phyloP scores from a whole-genome alignment of 2,329 filamentous ascomycete species.

The Tetracladium maxilliforme region DNA sequence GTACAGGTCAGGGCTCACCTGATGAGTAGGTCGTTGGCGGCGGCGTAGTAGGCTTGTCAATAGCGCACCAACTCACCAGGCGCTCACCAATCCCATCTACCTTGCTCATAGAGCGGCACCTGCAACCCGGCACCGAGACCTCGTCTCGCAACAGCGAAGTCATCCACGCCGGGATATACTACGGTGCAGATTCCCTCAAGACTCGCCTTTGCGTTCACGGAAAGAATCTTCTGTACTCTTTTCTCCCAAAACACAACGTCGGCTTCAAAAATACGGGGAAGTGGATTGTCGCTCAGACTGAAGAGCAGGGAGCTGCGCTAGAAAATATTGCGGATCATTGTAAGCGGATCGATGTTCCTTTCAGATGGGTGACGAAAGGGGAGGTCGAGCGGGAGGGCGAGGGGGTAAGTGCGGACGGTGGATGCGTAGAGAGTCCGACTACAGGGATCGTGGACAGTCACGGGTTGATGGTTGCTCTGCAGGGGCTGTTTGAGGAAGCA shows the following conservation, averaged over 20 bases:
- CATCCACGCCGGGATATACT: constrained; percentile 90
- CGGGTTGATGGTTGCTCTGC: constrained; percentile 65
- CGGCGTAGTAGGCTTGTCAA: constrained; percentile 53
- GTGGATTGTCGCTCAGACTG: constrained; percentile 86
- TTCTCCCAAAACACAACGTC: constrained; percentile 55
- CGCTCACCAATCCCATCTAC: constrained; percentile 45
- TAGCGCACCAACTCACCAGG: constrained; percentile 49
- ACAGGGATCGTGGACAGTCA: constrained; percentile 91
- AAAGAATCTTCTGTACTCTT: constrained; percentile 60
- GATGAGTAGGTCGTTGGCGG: constrained; percentile 50
- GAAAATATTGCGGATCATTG: constrained; percentile 32
- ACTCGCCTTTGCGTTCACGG: constrained; percentile 70
- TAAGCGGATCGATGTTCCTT: constrained; percentile 42
- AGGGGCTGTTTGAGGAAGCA: constrained; percentile 59
- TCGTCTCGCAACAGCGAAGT: constrained; percentile 63
- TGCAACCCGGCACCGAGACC: constrained; percentile 51
- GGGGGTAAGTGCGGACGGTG: constrained; percentile 54
- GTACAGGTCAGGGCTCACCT: too few species aligned
- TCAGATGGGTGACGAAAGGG: constrained; percentile 47
- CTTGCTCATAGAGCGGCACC: constrained; percentile 51
- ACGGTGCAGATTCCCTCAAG: constrained; percentile 63
- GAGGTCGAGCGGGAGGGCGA: constrained; percentile 58
- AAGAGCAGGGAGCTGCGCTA: constrained; percentile 49
- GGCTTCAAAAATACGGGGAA: constrained; percentile 67
- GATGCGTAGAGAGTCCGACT: constrained; percentile 67